phyloP scores from a whole-genome alignment of 129 eudicot species.

The Flaveria robusta region DNA sequence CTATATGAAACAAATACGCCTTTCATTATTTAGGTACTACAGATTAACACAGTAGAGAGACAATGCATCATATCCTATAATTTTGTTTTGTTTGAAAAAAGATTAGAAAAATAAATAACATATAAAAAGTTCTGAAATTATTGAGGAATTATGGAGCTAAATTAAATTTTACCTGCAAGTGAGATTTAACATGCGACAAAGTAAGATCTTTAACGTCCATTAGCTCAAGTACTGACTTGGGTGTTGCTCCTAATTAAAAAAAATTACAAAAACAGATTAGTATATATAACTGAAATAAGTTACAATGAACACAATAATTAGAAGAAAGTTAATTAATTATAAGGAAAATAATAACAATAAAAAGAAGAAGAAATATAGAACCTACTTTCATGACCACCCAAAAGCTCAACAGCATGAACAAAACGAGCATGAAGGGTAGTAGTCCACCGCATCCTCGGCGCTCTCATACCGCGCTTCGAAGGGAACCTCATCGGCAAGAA shows the following conservation, averaged over 20 bases:
- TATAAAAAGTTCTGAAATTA: constrained; percentile 5
- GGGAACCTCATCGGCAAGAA: constrained; percentile 72
- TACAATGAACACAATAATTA: background rate
- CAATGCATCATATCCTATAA: constrained; percentile 31
- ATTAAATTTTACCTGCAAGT: constrained; percentile 86
- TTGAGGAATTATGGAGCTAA: background rate
- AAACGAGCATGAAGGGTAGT: constrained; percentile 90
- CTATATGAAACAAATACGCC: no score
- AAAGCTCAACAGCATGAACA: constrained; percentile 96
- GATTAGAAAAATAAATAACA: background rate
- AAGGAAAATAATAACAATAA: no score
- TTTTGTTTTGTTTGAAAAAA: background rate
- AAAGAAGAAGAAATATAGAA: background rate
- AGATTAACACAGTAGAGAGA: constrained; percentile 28
- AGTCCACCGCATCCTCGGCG: constrained; percentile 97
- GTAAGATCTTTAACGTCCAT: constrained; percentile 99
- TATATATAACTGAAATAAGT: constrained; percentile 10
- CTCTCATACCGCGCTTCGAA: constrained; percentile 81
- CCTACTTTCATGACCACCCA: constrained; percentile 98
- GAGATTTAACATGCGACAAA: constrained; percentile 96
- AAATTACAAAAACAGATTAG: background rate
- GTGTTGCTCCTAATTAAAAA: constrained; percentile 78
- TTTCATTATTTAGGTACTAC: no score
- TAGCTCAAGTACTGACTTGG: constrained; percentile 97
- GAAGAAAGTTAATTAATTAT: background rate